These are phyloP conservation scores for Orbilia javanica DNA, from an alignment of 2,329 filamentous ascomycete species.

Conservation along the genomic window DNA sequence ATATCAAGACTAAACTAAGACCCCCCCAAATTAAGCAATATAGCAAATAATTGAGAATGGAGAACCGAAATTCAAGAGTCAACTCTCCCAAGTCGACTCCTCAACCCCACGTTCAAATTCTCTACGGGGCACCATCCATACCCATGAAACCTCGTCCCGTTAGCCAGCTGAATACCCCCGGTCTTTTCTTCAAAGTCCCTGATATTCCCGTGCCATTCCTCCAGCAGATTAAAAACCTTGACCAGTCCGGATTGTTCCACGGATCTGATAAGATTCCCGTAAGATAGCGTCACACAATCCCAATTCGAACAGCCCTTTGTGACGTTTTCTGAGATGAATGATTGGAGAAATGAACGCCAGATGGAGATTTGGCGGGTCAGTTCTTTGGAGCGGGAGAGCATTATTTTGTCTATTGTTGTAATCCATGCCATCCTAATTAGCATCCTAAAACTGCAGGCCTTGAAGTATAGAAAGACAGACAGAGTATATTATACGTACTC, in stretches of 20 bases:
- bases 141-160: constrained; percentile 53
- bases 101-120: constrained; percentile 42
- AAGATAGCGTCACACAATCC: constrained; percentile 52
- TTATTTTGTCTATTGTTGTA: constrained; percentile 32
- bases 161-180: constrained; percentile 31
- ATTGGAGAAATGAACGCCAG: constrained; percentile 44
- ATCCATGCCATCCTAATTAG: neutral
- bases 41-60: too few species aligned
- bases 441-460: neutral
- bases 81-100: constrained; percentile 26
- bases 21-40: too few species aligned
- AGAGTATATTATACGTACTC: constrained; percentile 27
- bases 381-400: constrained; percentile 25
- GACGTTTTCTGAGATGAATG: constrained; percentile 40
- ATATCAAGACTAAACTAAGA: too few species aligned
- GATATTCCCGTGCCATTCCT: constrained; percentile 54
- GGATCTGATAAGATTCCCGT: constrained; percentile 46
- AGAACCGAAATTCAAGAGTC: too few species aligned
- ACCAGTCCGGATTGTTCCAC: constrained; percentile 52
- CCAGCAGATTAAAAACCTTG: constrained; percentile 31
- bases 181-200: constrained; percentile 49
- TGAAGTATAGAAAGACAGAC: neutral
- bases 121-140: constrained; percentile 56
- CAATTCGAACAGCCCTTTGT: constrained; percentile 49
- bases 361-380: constrained; percentile 39